A percentile compares a stretch with the other conserved stretches of the same genome.
Evolutionary conservation across 164 flowering plant genomes (phyloP).

Genomic region (Saururus chinensis): DNA sequence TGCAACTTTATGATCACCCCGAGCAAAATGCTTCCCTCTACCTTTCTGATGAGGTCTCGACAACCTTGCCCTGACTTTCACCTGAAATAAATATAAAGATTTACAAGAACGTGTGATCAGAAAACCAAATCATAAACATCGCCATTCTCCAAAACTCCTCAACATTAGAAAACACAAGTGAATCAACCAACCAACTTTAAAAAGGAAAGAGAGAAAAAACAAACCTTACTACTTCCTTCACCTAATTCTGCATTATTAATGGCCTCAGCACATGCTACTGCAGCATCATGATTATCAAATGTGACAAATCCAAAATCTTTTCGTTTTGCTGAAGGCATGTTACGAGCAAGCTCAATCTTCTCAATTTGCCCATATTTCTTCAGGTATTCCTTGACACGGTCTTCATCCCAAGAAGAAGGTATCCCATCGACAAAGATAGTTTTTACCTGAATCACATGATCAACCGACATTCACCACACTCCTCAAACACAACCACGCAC

Average conservation of each 20-base stretch:
- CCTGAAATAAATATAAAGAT: conserved; percentile 26
- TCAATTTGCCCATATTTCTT: conserved; percentile 73
- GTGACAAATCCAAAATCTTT: conserved; percentile 96
- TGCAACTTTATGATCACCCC: conserved; percentile 36
- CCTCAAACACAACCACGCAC: neutral
- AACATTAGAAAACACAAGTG: neutral
- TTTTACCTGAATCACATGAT: conserved; percentile 46
- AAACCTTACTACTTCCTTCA: conserved; percentile 82
- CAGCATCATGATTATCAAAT: conserved; percentile 83
- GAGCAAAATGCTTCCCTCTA: conserved; percentile 49
- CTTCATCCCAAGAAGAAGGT: conserved; percentile 96
- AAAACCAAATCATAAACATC: neutral
- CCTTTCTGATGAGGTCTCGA: conserved; percentile 87
- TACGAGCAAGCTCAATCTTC: conserved; percentile 92
- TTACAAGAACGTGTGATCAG: neutral
- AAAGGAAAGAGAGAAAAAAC: neutral
- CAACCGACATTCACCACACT: neutral
- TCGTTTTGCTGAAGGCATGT: conserved; percentile 93
- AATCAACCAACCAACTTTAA: neutral
- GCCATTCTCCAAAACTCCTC: too few relatives aligned
- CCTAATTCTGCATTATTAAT: conserved; percentile 89
- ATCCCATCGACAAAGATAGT: conserved; percentile 88
- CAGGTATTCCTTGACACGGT: conserved; percentile 56
- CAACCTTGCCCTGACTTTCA: conserved; percentile 85
- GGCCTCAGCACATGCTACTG: conserved; percentile 83